These are phyloP conservation scores for Cytospora schulzeri DNA, from an alignment of 2,329 filamentous ascomycete genomes.

Conservation along the genomic window DNA sequence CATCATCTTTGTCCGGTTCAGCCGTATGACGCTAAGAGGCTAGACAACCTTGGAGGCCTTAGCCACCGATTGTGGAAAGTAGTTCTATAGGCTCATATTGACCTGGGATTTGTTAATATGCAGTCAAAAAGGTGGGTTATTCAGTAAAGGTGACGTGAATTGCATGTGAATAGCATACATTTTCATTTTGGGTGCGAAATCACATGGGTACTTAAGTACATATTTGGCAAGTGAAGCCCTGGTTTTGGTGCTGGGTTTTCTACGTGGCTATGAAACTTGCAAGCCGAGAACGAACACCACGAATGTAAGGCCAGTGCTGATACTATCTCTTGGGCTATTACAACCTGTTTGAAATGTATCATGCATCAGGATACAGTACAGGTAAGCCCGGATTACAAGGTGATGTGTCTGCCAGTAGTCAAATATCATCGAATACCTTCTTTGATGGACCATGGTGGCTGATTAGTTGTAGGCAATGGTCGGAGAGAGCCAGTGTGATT, in stretches of 20 bases:
- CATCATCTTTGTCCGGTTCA: background rate
- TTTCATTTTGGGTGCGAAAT: no score
- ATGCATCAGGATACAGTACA: background rate
- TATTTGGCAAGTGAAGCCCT: no score
- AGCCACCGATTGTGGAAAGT: background rate
- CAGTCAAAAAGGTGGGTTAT: background rate
- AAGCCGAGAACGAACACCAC: no score
- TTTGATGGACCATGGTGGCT: no score
- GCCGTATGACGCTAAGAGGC: constrained; percentile 2
- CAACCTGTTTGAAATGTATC: background rate
- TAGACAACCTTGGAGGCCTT: background rate
- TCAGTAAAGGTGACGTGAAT: background rate
- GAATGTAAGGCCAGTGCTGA: background rate
- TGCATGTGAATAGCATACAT: background rate
- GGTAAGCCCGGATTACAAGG: background rate
- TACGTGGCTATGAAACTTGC: background rate
- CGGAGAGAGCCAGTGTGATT: background rate
- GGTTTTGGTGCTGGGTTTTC: background rate
- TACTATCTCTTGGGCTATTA: background rate
- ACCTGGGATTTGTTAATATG: background rate
- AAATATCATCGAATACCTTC: no score
- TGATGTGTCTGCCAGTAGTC: no score
- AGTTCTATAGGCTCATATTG: background rate
- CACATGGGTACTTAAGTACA: background rate
- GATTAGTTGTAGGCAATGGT: no score